Base-by-base conservation (phyloP, 371 early-diverging fungal species). In the Mucor lusitanicus region DNA sequence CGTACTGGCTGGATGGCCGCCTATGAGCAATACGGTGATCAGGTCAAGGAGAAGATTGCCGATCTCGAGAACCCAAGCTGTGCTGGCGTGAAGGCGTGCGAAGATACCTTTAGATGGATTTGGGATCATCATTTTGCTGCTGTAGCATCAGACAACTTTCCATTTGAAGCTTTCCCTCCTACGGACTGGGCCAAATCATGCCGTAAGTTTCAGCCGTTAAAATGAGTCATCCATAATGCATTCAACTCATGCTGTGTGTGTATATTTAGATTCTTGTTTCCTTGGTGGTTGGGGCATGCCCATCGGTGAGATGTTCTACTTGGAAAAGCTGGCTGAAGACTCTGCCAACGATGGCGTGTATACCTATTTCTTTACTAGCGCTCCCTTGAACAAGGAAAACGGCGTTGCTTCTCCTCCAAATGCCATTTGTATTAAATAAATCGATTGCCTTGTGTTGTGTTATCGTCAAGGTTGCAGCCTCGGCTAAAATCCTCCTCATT, bases 71-170 rank as follows among this genome's bases (percentile, higher is more conserved):
- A 59, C 17, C 78, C 82, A 5, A 46, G 25, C 3, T 44, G 65
- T 46, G 70, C 72, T 44, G 83, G 83, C 35, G 63, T 82, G 13
- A 77, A 82, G 54, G 71, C 80, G 0, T 76, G 83, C 35, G 66
- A 74, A 28, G 83, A 82, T 27, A 82, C 77, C 1, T 75, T 70
- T 53, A 57, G 68, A 30, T 82, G 80, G 80, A 50, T 82, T 15
- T 82, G 83, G 83, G 64, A 82, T 30, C 70, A 79, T 44, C 83
- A 78, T 44, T 80, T 82, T 70, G 69, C 80, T 9, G 78, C 83
- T 9, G 77, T 82, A 25, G 78, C 70, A 25, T 66, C 72, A 21
- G 83, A 82, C 59, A 64, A 66, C 13, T 64, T 70, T 21, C 63
- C 78, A 0, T 74, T 80, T 59, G 83, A 82, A 68, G 80, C 78